Conservation (phyloP, 2,329 filamentous ascomycete species). For the Penicillium sp. region DNA sequence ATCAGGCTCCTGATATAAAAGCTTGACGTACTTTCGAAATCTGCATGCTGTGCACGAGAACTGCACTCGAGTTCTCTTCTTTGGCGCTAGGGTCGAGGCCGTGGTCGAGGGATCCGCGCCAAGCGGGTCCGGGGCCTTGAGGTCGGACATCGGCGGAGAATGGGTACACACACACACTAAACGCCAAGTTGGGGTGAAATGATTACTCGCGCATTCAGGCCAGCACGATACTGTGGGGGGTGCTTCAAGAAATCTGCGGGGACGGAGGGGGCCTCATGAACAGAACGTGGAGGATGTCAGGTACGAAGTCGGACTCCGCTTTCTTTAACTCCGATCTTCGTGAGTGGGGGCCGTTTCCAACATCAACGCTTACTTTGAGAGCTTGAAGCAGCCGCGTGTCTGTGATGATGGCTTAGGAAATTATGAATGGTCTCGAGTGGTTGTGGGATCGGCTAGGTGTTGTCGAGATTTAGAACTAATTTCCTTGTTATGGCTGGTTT, state of each 20-base stretch:
- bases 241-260: background rate
- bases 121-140: conserved; percentile 10
- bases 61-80: conserved; percentile 40
- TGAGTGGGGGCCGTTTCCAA: background rate
- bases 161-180: background rate
- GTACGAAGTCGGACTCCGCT: background rate
- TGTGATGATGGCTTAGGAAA: background rate
- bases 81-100: conserved; percentile 9
- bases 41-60: conserved; percentile 42
- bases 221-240: background rate
- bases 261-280: background rate
- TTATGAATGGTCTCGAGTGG: too few relatives aligned
- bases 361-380: too few relatives aligned
- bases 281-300: background rate
- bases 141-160: background rate
- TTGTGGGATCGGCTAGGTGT: background rate
- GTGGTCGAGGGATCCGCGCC: conserved; percentile 6
- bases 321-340: background rate
- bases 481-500: background rate
- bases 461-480: background rate
- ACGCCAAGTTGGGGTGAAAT: background rate
- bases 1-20: background rate
- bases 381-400: background rate
- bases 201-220: background rate
- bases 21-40: conserved; percentile 34